Evolutionary conservation across 768 basidiomycete species (phyloP), one percentile per base, ranked within the genome.

Genomic region (Naganishia onofrii): DNA sequence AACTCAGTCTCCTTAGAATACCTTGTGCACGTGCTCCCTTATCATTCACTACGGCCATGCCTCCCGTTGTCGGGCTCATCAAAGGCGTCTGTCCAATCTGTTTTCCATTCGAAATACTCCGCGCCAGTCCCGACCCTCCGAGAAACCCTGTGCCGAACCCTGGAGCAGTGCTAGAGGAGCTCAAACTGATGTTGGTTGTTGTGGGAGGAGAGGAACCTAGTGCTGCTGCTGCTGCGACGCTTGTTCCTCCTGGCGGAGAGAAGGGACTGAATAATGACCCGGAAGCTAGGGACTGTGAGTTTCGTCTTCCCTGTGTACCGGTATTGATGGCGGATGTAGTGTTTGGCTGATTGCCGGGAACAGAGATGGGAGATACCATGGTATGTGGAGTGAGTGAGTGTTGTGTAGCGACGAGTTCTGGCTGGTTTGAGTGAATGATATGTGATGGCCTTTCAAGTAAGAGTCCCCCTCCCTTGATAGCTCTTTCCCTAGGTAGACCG

Each of bases 221-320:
- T 26, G 60, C 60, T 63, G 60, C 60, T 12, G 60, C 60, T 31
- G 60, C 60, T n/a, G 42, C 60, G 60, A 63, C 38, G 21, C 31
- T 63, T 26, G 60, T 63, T 63, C 60, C 60, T 26, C 60, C 60
- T 19, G 60, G 60, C 15, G 60, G 60, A 44, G 60, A 63, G 13
- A 63, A 63, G 23, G 38, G 60, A 44, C 60, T 63, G 60, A 63
- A 44, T 12, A 58, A n/a, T 4, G 55, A 26, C 12, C 28, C 28
- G 19, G 57, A 58, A 23, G 34, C 31, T 1, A 44, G 42, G 10
- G 60, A 63, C 28, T 44, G 60, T 0, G 60, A 63, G 60, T 42
- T 42, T 38, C 60, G 60, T 21, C 60, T 17, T 17, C 42, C 60
- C 42, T 42, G 42, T 42, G 42, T 42, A 15, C 42, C 42, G 42